These are phyloP conservation scores for Fusarium annulatum DNA, from an alignment of 2,329 filamentous ascomycete genomes.

Conservation along the genomic window DNA sequence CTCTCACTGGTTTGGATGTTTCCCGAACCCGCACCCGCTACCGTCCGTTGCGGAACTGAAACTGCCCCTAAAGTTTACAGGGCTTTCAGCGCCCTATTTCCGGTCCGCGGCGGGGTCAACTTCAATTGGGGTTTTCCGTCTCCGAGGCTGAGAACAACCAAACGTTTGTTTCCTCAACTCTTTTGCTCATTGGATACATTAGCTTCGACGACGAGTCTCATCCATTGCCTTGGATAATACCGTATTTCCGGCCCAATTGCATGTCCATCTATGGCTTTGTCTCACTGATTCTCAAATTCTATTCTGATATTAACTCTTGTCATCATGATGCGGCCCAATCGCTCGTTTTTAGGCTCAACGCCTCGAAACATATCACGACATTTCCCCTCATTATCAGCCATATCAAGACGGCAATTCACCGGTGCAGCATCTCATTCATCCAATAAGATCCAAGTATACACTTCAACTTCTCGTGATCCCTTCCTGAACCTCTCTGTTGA, in stretches of 20 bases:
- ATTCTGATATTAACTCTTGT: constrained; percentile 1
- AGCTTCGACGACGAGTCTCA: constrained; percentile 33
- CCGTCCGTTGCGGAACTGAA: constrained; percentile 21
- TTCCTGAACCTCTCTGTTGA: constrained; percentile 95
- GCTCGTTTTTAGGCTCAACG: constrained; percentile 13
- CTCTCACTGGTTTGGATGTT: constrained; percentile 10
- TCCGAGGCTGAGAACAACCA: constrained; percentile 34
- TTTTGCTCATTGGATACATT: constrained; percentile 28
- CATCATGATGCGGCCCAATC: constrained; percentile 23
- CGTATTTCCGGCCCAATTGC: neutral
- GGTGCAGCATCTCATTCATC: constrained; percentile 55
- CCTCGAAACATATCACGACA: constrained; percentile 9
- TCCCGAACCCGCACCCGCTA: constrained; percentile 19
- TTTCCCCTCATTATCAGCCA: constrained; percentile 11
- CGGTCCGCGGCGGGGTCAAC: neutral
- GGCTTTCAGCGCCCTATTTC: constrained; percentile 6
- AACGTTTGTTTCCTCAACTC: constrained; percentile 5
- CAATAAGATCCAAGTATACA: constrained; percentile 73
- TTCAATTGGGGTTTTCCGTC: constrained; percentile 28
- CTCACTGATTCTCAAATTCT: neutral
- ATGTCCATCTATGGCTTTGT: neutral
- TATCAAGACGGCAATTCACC: constrained; percentile 48
- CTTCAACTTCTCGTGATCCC: constrained; percentile 76
- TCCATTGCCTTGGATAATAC: neutral
- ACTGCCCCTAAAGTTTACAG: constrained; percentile 9